These are phyloP conservation scores for Periglandula ipomoeae DNA, from an alignment of 2,329 filamentous ascomycete genomes.

Conservation along the genomic window DNA sequence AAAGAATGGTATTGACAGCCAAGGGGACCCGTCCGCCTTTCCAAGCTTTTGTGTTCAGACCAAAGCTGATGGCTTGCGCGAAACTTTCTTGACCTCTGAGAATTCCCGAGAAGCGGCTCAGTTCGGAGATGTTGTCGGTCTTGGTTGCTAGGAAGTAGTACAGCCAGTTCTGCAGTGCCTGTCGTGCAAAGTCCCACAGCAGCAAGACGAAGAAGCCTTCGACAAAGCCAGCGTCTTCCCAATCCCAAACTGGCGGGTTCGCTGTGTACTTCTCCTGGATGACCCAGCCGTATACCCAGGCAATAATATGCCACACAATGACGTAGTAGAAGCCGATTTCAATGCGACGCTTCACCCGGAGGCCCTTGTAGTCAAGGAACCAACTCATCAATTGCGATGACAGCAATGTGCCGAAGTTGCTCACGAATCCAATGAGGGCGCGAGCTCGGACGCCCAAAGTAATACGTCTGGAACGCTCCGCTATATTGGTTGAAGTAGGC, in stretches of 20 bases:
- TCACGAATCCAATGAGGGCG: slow-evolving; percentile 36
- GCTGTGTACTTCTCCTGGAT: slow-evolving; percentile 40
- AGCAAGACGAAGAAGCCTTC: slow-evolving; percentile 39
- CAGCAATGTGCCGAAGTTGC: slow-evolving; percentile 24
- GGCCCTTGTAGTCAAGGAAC: slow-evolving; percentile 32
- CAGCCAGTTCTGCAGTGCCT: slow-evolving; percentile 45
- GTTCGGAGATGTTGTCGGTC: slow-evolving; percentile 46
- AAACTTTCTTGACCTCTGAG: slow-evolving; percentile 32
- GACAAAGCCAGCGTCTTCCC: slow-evolving; percentile 31
- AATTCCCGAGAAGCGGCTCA: slow-evolving; percentile 31
- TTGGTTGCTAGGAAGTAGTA: slow-evolving; percentile 46
- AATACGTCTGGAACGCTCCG: slow-evolving; percentile 36
- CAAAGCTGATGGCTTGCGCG: slow-evolving; percentile 29
- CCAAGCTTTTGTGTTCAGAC: slow-evolving; percentile 29
- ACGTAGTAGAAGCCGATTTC: slow-evolving; percentile 35
- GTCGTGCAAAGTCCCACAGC: slow-evolving; percentile 40
- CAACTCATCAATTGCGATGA: slow-evolving; percentile 35
- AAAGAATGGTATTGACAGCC: slow-evolving; percentile 28
- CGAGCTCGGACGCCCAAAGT: slow-evolving; percentile 31
- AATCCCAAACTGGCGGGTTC: slow-evolving; percentile 29
- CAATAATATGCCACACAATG: slow-evolving; percentile 32
- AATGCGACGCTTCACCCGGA: slow-evolving; percentile 30
- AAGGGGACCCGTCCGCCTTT: slow-evolving; percentile 27
- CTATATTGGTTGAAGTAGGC: slow-evolving; percentile 23
- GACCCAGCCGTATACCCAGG: slow-evolving; percentile 45